Percentiles rank a stretch among this genome's conserved stretches.
Conservation (phyloP, 495 filamentous ascomycete species). For the Neurospora intermedia region DNA sequence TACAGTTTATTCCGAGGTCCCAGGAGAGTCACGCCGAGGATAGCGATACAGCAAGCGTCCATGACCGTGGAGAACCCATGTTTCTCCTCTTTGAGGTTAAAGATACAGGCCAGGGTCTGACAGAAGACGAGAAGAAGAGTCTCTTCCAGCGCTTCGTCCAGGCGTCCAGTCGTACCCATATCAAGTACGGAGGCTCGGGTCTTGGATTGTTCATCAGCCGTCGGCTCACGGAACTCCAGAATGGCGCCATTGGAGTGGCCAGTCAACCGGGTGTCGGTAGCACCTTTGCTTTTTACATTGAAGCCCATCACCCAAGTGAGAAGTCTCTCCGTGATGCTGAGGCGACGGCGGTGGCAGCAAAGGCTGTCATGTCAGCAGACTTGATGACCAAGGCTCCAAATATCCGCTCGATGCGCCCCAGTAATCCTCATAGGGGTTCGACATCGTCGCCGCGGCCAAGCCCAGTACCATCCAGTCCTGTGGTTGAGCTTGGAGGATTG, state of each 20-base stretch:
- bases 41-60: conserved; percentile 1
- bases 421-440: neutral
- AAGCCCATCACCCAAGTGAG: conserved; percentile 37
- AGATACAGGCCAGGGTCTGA: conserved; percentile 66
- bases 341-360: conserved; percentile 5
- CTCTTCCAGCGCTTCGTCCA: conserved; percentile 72
- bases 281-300: conserved; percentile 72
- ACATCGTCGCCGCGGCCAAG: conserved; percentile 5
- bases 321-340: conserved; percentile 22
- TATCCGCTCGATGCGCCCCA: neutral
- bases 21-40: conserved; percentile 10
- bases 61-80: conserved; percentile 23
- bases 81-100: conserved; percentile 61
- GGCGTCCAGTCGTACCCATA: conserved; percentile 59
- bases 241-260: conserved; percentile 64
- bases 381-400: conserved; percentile 3
- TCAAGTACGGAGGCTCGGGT: conserved; percentile 66
- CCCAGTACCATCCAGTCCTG: conserved; percentile 3
- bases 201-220: conserved; percentile 70
- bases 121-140: conserved; percentile 51
- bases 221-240: conserved; percentile 62
- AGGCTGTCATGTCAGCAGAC: conserved; percentile 10
- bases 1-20: conserved; percentile 25
- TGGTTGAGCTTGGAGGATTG: neutral
- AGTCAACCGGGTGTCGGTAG: conserved; percentile 57